Base-by-base conservation (phyloP, 306 rosid genomes). In the Trichosanthes truncata region DNA sequence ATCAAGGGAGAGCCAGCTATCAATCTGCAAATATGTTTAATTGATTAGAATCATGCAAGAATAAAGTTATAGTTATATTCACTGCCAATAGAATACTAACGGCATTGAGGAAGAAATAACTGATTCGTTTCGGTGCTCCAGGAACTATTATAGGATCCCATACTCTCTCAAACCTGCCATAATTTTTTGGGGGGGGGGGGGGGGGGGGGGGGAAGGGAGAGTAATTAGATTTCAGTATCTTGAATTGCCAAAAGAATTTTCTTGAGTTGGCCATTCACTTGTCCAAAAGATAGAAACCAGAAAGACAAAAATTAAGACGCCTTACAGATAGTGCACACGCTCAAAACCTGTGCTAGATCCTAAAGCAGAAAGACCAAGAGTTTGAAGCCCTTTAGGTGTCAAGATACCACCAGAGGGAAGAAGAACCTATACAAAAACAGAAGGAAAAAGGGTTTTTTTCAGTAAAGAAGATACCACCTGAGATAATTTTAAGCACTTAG, bases 401-500 rank as follows among this genome's bases (percentile, higher is more conserved):
- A 95, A 86, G 79, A 89, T 79, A 74, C 99, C 97, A 20, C 99
- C 97, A 21, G 96, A 95, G 78, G 99, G 99, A 91, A 95, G 99
- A 53, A 75, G 79, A 78, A 93, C 90, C 97, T 95, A 45, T 53
- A 43, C 25, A 78, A 86, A 78, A 78, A 78, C 72, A 89, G 49
- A 49, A 80, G 40, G 43, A 31, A 79, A 62, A 65, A 40, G 49
- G 26, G 20, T 1, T 46, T 62, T 31, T 61, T 65, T 51, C 23
- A 35, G 65, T 40, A 9, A 41, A 26, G n/a, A 53, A 7, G 67
- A 61, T 61, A 26, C 20, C 38, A 13, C 2, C 7, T 6, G 14
- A 52, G 36, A 69, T 36, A 81, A 74, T 69, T 72, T 79, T 60
- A 79, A 62, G 81, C 26, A 69, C 46, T 61, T 20, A 45, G 13